These are phyloP conservation scores for Penicillium sp. DNA, from an alignment of 2,329 filamentous ascomycete genomes.

Conservation along the genomic window DNA sequence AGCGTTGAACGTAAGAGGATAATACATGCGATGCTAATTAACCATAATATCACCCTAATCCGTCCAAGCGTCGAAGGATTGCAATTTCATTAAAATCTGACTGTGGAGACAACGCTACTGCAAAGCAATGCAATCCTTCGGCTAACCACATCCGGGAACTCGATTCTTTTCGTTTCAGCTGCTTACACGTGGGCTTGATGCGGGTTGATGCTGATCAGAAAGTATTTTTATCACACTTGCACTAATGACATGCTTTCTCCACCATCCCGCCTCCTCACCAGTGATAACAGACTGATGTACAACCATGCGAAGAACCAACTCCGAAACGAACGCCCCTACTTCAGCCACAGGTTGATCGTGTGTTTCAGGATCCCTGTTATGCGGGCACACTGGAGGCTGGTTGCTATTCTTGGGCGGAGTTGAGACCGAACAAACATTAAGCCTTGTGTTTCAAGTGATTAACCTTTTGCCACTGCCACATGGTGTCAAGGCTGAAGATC, in stretches of 20 bases:
- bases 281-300: not conserved
- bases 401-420: slow-evolving; percentile 1
- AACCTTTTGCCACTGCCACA: not conserved
- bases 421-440: not conserved
- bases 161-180: slow-evolving; percentile 4
- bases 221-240: slow-evolving; percentile 10
- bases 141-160: not conserved
- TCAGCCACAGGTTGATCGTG: slow-evolving; percentile 9
- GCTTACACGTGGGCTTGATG: slow-evolving; percentile 9
- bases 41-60: not conserved
- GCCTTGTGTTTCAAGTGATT: not conserved
- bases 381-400: not conserved
- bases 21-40: not conserved
- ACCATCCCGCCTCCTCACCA: not conserved
- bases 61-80: not conserved
- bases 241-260: not conserved
- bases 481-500: not conserved
- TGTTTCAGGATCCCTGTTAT: slow-evolving; percentile 7
- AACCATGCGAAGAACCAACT: slow-evolving; percentile 2
- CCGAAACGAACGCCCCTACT: slow-evolving; percentile 3
- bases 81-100: not conserved
- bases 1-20: not conserved
- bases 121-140: slow-evolving; percentile 1
- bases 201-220: slow-evolving; percentile 5
- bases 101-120: not conserved